A percentile compares a stretch with the other conserved stretches of the same genome.
Evolutionary conservation across 2,329 filamentous ascomycete genomes (phyloP).

Genomic region (Trichoderma koningii): DNA sequence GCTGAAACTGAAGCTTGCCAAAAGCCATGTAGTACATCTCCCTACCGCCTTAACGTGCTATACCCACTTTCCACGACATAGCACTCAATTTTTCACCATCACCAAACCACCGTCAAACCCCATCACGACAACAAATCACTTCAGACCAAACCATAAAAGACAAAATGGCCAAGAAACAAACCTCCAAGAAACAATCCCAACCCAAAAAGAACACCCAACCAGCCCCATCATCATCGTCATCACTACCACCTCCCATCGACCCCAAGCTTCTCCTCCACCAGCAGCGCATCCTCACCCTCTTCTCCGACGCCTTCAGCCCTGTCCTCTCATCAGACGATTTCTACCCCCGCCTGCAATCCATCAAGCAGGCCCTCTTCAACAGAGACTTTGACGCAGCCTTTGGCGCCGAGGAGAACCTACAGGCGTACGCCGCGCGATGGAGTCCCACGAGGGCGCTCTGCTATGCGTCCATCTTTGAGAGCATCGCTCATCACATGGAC

Average conservation of each 20-base stretch:
- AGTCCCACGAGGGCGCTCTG: conserved; percentile 82
- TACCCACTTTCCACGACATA: conserved; percentile 2
- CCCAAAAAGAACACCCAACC: background rate
- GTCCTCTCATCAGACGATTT: conserved; percentile 52
- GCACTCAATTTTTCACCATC: conserved; percentile 13
- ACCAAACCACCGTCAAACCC: background rate
- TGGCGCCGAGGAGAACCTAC: conserved; percentile 67
- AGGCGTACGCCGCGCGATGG: conserved; percentile 87
- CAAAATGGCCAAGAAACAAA: background rate
- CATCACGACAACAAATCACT: background rate
- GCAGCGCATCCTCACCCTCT: conserved; percentile 73
- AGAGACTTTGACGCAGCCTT: conserved; percentile 85
- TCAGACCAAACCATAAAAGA: background rate
- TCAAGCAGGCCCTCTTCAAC: conserved; percentile 84
- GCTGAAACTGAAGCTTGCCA: background rate
- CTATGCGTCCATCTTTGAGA: conserved; percentile 64
- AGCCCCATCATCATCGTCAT: background rate
- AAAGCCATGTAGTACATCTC: background rate
- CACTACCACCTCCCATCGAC: conserved; percentile 12
- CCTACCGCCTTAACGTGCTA: too few species aligned
- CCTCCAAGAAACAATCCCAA: background rate
- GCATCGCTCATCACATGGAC: conserved; percentile 42
- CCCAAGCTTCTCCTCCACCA: conserved; percentile 46
- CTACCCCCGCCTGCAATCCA: conserved; percentile 66
- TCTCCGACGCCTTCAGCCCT: conserved; percentile 63